Evolutionary conservation across 305 asterid species (phyloP).

Genomic region (Withania somnifera): DNA sequence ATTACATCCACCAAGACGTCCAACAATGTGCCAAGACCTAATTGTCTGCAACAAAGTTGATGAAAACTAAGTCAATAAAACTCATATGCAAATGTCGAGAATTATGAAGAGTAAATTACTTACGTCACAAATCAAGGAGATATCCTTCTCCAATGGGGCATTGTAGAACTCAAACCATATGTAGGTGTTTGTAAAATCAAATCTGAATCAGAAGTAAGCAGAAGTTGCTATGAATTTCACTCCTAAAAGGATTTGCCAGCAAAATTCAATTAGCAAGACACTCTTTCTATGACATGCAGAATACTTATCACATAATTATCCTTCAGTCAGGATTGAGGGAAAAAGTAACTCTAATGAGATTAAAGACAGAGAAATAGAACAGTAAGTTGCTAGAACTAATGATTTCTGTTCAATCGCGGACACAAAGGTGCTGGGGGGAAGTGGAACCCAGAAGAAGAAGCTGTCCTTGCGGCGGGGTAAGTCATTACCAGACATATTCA

Average conservation of each 20-base stretch:
- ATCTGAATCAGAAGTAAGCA: slow-evolving; percentile 24
- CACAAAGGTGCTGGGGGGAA: not conserved
- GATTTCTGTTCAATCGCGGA: not conserved
- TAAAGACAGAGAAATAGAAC: not conserved
- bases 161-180: slow-evolving; percentile 94
- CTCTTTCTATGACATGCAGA: not conserved
- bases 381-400: not conserved
- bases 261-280: not conserved
- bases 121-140: slow-evolving; percentile 72
- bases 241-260: not conserved
- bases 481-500: not conserved
- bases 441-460: not conserved
- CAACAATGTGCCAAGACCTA: slow-evolving; percentile 89
- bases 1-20: slow-evolving; percentile 95
- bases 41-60: slow-evolving; percentile 42
- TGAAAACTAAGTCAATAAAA: slow-evolving; percentile 6
- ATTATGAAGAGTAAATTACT: slow-evolving; percentile 19
- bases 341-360: not conserved
- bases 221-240: not conserved
- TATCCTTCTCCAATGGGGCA: slow-evolving; percentile 61
- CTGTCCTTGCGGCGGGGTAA: not conserved
- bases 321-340: not conserved
- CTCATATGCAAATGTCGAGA: slow-evolving; percentile 4
- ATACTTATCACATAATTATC: not conserved
- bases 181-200: slow-evolving; percentile 70